These are phyloP conservation scores for Leccinum arenicola DNA, from an alignment of 768 basidiomycete species.

Conservation along the genomic window DNA sequence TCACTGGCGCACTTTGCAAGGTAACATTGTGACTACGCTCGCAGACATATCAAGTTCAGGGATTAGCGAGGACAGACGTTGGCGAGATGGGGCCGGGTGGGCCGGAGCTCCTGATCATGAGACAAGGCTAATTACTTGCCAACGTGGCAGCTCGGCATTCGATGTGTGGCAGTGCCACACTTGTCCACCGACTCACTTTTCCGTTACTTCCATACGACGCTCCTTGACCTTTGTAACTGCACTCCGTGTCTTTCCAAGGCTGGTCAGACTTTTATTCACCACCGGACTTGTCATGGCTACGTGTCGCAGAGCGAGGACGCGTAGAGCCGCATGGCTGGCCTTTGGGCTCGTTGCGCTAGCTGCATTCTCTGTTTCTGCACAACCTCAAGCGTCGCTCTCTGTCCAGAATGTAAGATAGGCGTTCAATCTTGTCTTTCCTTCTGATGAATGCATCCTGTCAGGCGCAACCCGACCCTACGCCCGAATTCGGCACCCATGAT, in stretches of 20 bases:
- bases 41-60: too few species aligned
- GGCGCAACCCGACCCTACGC: slow-evolving; percentile 15
- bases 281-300: slow-evolving; percentile 14
- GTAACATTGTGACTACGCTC: too few species aligned
- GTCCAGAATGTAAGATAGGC: slow-evolving; percentile 17
- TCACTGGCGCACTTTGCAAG: too few species aligned
- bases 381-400: slow-evolving; percentile 19
- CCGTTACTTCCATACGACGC: background rate
- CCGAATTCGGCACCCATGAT: slow-evolving; percentile 1
- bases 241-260: background rate
- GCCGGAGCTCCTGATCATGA: too few species aligned
- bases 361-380: slow-evolving; percentile 44
- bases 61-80: too few species aligned
- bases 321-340: slow-evolving; percentile 57
- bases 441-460: slow-evolving; percentile 3
- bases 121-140: background rate
- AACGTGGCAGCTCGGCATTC: slow-evolving; percentile 16
- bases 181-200: background rate
- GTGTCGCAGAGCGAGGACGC: slow-evolving; percentile 22
- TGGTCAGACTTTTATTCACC: background rate
- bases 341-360: slow-evolving; percentile 56
- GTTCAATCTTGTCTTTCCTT: background rate
- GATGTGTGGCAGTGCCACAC: slow-evolving; percentile 14
- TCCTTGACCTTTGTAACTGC: background rate
- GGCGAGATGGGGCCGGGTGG: too few species aligned